phyloP scores from a whole-genome alignment of 306 rosid genomes.

The Casuarina glauca region DNA sequence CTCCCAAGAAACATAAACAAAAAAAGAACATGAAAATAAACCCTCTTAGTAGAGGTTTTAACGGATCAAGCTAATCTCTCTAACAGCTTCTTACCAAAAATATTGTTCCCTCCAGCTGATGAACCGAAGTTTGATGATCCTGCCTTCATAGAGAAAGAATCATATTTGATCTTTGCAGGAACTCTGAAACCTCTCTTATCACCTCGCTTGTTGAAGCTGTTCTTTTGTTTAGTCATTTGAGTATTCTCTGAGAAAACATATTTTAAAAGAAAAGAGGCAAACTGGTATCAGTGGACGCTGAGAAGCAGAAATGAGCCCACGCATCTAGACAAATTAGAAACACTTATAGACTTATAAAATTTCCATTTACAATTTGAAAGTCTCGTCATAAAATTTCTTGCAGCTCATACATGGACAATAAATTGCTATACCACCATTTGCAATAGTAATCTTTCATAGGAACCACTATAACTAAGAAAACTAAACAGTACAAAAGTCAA shows the following conservation, averaged over 20 bases:
- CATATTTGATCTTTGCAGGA: conserved; percentile 70
- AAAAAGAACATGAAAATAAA: neutral
- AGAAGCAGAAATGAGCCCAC: conserved; percentile 2
- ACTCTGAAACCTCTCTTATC: conserved; percentile 75
- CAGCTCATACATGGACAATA: neutral
- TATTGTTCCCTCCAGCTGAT: conserved; percentile 63
- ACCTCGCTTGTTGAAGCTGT: conserved; percentile 63
- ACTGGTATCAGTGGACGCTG: conserved; percentile 8
- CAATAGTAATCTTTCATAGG: neutral
- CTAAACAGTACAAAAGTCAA: neutral
- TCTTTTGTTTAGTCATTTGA: conserved; percentile 68
- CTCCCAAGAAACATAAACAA: too few relatives aligned
- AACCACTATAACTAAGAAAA: neutral
- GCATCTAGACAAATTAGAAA: neutral
- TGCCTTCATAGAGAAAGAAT: conserved; percentile 64
- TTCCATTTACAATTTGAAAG: neutral
- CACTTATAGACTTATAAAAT: neutral
- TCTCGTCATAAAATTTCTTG: neutral
- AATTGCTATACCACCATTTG: neutral
- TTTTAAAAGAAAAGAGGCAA: conserved; percentile 17
- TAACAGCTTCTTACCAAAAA: conserved; percentile 60
- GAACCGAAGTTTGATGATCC: conserved; percentile 62
- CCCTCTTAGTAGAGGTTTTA: neutral
- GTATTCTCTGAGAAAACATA: conserved; percentile 51
- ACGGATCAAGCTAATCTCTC: conserved; percentile 10